phyloP scores from a whole-genome alignment of 108 stramenopile genomes.

The Parmales sp. region DNA sequence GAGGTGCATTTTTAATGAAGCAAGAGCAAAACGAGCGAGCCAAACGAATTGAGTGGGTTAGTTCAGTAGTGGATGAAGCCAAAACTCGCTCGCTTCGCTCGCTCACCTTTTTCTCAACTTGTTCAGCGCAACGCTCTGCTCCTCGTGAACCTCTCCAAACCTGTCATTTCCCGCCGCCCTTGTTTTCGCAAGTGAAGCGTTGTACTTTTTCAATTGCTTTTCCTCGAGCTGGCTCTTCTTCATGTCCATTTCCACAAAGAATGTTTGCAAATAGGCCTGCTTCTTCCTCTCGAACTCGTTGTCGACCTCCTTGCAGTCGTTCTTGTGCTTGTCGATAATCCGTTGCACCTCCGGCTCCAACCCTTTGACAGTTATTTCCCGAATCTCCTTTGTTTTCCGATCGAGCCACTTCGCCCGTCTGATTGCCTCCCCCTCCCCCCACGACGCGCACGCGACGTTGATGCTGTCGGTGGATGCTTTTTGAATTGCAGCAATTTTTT shows the following conservation, averaged over 20 bases:
- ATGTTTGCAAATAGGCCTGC: neutral
- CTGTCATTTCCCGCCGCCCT: conserved; percentile 10
- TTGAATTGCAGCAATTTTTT: neutral
- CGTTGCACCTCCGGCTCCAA: conserved; percentile 21
- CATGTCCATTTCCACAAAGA: neutral
- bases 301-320: conserved; percentile 9
- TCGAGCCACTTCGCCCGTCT: conserved; percentile 17
- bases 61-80: no score
- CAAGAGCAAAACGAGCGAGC: no score
- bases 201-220: conserved; percentile 9
- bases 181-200: neutral
- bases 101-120: conserved; percentile 12
- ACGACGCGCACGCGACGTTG: neutral
- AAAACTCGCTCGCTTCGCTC: no score
- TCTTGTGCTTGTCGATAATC: conserved; percentile 19
- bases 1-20: no score
- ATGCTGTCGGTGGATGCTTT: neutral
- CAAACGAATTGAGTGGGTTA: no score
- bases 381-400: conserved; percentile 16
- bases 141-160: conserved; percentile 8
- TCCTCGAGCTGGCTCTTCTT: neutral
- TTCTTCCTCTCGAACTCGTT: conserved; percentile 3
- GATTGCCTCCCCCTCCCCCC: conserved; percentile 12
- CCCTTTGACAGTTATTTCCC: conserved; percentile 21
- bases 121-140: neutral